Percentiles rank a stretch among this genome's conserved stretches.
phyloP scores from a whole-genome alignment of 768 basidiomycete genomes.

The Mrakia frigida region DNA sequence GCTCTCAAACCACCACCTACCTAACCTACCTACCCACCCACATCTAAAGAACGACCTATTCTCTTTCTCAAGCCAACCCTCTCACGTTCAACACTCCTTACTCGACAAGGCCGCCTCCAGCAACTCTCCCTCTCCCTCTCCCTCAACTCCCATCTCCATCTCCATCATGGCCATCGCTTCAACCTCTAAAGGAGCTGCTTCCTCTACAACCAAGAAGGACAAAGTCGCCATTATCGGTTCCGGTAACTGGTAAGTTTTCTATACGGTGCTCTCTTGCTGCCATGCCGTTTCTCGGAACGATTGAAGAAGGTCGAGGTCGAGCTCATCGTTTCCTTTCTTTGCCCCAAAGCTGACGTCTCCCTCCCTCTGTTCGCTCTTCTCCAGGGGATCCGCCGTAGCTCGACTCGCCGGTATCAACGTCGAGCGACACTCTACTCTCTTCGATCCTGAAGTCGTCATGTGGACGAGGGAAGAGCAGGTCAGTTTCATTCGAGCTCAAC shows the following conservation, averaged over 20 bases:
- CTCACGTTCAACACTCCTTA: no score
- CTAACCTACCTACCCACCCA: no score
- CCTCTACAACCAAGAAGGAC: slow-evolving; percentile 15
- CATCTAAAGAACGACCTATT: no score
- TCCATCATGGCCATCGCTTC: no score
- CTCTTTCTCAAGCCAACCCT: no score
- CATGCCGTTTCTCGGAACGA: no score
- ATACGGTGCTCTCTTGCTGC: background rate
- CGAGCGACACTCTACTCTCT: slow-evolving; percentile 17
- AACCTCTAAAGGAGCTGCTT: background rate
- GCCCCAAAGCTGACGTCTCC: no score
- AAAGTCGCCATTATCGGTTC: slow-evolving; percentile 21
- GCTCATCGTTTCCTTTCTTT: background rate
- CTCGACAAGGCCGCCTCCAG: no score
- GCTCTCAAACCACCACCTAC: no score
- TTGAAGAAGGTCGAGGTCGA: background rate
- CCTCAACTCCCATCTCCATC: no score
- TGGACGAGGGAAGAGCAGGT: background rate
- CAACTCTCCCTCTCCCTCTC: no score
- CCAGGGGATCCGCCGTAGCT: slow-evolving; percentile 29
- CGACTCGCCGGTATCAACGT: slow-evolving; percentile 43
- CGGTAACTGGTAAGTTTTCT: slow-evolving; percentile 22
- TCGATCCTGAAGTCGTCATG: background rate
- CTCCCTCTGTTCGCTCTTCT: no score
- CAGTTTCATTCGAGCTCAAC: background rate